These are phyloP conservation scores for Ehretia macrophylla DNA, from an alignment of 257 asterid species.

Conservation along the genomic window DNA sequence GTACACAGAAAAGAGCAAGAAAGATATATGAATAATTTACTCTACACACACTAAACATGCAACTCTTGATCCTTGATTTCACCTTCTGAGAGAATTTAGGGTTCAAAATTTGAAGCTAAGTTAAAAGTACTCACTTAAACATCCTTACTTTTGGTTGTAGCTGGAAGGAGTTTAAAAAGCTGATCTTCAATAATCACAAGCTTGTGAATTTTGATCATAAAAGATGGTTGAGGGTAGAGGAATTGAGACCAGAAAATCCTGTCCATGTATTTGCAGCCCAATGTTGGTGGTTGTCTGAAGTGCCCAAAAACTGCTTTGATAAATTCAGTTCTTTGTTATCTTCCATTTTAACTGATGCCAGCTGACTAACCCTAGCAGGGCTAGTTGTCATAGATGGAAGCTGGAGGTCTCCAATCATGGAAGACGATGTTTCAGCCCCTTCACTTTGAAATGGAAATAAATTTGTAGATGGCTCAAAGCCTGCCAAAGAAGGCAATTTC, in stretches of 20 bases:
- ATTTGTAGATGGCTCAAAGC: constrained; percentile 19
- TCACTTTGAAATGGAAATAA: constrained; percentile 28
- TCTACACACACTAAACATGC: background rate
- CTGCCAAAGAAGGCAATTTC: constrained; percentile 25
- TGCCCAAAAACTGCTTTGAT: constrained; percentile 30
- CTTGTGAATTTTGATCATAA: constrained; percentile 10
- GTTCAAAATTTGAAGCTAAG: background rate
- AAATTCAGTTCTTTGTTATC: constrained; percentile 21
- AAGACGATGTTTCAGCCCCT: constrained; percentile 26
- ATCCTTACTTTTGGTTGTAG: background rate
- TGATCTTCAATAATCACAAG: constrained; percentile 1
- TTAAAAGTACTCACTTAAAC: background rate
- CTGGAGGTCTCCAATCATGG: constrained; percentile 15
- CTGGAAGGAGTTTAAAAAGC: background rate
- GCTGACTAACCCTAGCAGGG: constrained; percentile 3
- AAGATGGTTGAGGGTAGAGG: constrained; percentile 31
- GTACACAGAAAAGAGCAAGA: background rate
- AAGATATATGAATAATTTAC: background rate
- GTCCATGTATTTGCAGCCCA: constrained; percentile 37
- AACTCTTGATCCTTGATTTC: background rate
- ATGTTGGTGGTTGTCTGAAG: constrained; percentile 26
- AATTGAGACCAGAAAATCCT: constrained; percentile 34
- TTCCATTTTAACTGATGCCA: constrained; percentile 28
- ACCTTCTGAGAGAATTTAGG: background rate
- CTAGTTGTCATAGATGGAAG: constrained; percentile 11